A percentile compares a stretch with the other conserved stretches of the same genome.
phyloP scores from a whole-genome alignment of 768 basidiomycete genomes.

The Favolaschia claudopus region DNA sequence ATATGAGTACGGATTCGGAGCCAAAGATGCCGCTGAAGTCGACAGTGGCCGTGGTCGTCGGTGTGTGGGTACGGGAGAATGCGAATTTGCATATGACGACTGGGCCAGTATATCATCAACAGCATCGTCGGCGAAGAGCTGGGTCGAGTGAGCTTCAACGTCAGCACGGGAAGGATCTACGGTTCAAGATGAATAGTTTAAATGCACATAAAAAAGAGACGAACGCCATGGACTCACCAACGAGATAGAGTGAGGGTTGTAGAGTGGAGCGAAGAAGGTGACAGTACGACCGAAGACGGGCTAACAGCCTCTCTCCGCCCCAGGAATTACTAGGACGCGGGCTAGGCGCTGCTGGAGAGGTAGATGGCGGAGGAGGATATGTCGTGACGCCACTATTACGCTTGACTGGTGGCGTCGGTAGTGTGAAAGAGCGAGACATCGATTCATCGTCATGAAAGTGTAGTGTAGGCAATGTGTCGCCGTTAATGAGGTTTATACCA shows the following conservation, averaged over 20 bases:
- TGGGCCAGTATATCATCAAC: conserved; percentile 87
- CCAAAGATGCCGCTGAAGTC: conserved; percentile 33
- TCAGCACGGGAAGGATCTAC: conserved; percentile 90
- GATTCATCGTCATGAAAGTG: conserved; percentile 99
- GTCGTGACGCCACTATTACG: conserved; percentile 50
- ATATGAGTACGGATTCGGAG: conserved; percentile 64
- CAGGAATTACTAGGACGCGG: conserved; percentile 64
- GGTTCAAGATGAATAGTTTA: background rate
- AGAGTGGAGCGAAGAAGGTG: conserved; percentile 87
- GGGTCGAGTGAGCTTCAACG: conserved; percentile 88
- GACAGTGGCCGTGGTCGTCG: conserved; percentile 76
- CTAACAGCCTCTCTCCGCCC: conserved; percentile 89
- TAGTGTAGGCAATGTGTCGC: conserved; percentile 86
- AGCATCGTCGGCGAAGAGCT: conserved; percentile 85
- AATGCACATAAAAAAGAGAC: background rate
- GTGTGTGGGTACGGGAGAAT: conserved; percentile 86
- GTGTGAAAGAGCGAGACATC: conserved; percentile 78
- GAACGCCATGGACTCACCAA: conserved; percentile 43
- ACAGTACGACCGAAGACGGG: conserved; percentile 77
- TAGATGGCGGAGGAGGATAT: conserved; percentile 69
- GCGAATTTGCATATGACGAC: conserved; percentile 77
- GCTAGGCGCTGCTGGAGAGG: conserved; percentile 42
- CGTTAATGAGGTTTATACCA: conserved; percentile 87
- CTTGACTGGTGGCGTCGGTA: conserved; percentile 50
- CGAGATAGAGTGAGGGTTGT: conserved; percentile 85